Conservation (phyloP, 371 early-diverging fungal genomes). For the Vittaforma corneae region DNA sequence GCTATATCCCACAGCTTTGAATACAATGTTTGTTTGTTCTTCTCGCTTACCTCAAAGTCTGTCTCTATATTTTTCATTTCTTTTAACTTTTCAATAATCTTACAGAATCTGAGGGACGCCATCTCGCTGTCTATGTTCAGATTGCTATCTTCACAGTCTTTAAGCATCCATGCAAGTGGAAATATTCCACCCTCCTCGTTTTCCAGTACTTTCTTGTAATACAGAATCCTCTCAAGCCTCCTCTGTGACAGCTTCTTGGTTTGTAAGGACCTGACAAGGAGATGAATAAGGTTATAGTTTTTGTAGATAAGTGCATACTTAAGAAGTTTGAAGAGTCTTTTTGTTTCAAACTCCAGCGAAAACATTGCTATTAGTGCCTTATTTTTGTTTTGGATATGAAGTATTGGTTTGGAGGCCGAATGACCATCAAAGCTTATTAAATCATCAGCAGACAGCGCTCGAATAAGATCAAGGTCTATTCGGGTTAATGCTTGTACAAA, state of each 20-base stretch:
- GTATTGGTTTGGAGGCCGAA: not conserved
- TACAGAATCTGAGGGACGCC: conserved; percentile 33
- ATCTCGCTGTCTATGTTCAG: conserved; percentile 17
- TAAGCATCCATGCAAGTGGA: conserved; percentile 32
- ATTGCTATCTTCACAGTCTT: conserved; percentile 37
- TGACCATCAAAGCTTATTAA: conserved; percentile 28
- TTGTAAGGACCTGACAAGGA: conserved; percentile 6
- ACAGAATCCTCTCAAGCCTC: not conserved
- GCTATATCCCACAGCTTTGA: conserved; percentile 5
- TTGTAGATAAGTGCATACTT: not conserved
- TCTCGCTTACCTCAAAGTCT: not conserved
- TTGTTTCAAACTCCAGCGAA: not conserved
- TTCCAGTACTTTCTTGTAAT: conserved; percentile 11
- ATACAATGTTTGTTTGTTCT: conserved; percentile 18
- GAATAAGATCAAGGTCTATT: conserved; percentile 17
- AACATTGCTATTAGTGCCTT: conserved; percentile 2
- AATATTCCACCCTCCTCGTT: conserved; percentile 4
- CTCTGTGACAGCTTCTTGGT: conserved; percentile 4
- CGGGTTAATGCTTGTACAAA: conserved; percentile 4
- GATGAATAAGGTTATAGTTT: conserved; percentile 32
- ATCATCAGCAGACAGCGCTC: conserved; percentile 9
- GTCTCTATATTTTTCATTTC: conserved; percentile 19
- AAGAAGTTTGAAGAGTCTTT: conserved; percentile 6
- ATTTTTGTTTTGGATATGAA: conserved; percentile 15
- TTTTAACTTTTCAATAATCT: conserved; percentile 27